Base-by-base conservation (phyloP, 148 eudicot species). In the Rhododendron vialii region DNA sequence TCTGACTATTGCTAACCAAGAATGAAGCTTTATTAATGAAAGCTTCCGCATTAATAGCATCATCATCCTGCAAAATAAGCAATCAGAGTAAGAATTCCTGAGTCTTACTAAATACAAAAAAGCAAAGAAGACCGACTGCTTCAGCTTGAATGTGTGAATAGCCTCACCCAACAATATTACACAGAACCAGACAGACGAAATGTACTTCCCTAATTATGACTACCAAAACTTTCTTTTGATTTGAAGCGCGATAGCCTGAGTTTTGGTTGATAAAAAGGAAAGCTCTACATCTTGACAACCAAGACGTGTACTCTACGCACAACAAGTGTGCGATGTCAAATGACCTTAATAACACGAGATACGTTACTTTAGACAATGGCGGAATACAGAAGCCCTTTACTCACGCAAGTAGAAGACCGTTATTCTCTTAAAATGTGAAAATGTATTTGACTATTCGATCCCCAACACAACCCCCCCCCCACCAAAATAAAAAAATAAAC, bases 11-110 rank as follows among this genome's bases (percentile, higher is more conserved):
- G 98, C 94, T 96, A 83, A 95, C 98, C 86, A 95, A 87, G 87
- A 96, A 96, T 73, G 99, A 96, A 48, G 99, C 99, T 92, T 96
- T 96, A 86, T 95, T 96, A 81, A 96, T 96, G 84, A 95, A 96
- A 67, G 98, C 95, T 91, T 96, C 99, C 30, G 99, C 99, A 91
- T 93, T 96, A 65, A 92, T 90, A 43, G 98, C 98, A 90, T 96
- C 99, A 89, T 96, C 99, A 86, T 96, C 99, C 99, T 96, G 87
- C 89, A 88, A 92, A 86, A 82, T 17, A 84, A 84, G 79, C 30
- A 85, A 80, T 36, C 45, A 75, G 38, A 87, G 82, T 59, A 24
- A 5, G 48, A 38, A 55, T 36, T 28, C 71, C 71, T 63, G 38
- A 65, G 24, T 83, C 12, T 13, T 35, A 17, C 18, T 43, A 63